phyloP scores from a whole-genome alignment of 352 stramenopile species.

The Phytophthora tubulina region DNA sequence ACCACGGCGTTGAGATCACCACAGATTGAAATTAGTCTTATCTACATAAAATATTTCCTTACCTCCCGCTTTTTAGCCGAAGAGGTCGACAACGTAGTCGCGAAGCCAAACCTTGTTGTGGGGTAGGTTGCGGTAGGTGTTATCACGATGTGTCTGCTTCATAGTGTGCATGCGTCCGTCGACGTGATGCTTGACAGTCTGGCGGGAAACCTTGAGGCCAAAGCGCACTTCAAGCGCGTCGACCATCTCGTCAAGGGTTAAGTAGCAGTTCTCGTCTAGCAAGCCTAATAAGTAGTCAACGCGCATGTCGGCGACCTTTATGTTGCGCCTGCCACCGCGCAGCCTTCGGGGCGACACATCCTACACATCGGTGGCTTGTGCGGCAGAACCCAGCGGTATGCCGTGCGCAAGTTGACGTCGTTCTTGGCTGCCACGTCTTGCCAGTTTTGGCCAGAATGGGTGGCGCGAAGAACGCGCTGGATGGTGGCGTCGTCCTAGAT shows the following conservation, averaged over 20 bases:
- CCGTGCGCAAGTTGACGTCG: conserved; percentile 3
- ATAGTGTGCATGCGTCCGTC: neutral
- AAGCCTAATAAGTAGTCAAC: conserved; percentile 1
- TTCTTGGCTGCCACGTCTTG: conserved; percentile 9
- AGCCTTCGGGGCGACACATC: neutral
- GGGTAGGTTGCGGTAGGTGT: conserved; percentile 5
- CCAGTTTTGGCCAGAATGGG: conserved; percentile 1
- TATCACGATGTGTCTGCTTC: conserved; percentile 11
- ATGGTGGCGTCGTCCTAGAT: conserved; percentile 8
- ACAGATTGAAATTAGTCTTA: too few relatives aligned
- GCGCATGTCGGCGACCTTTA: neutral
- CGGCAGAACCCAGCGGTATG: conserved; percentile 6
- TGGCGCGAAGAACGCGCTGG: neutral
- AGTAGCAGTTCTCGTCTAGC: conserved; percentile 2
- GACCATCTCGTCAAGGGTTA: neutral
- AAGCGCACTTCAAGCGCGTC: conserved; percentile 3
- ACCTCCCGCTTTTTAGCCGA: too few relatives aligned
- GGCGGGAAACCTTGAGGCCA: neutral
- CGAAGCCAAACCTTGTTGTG: too few relatives aligned
- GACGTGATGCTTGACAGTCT: conserved; percentile 3
- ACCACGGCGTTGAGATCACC: too few relatives aligned
- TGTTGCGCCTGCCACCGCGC: neutral
- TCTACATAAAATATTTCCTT: too few relatives aligned
- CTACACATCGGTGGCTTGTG: neutral
- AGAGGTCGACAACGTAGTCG: too few relatives aligned